Conservation (phyloP, 805 yeast genomes). For the Jamesozyma gamospora region DNA sequence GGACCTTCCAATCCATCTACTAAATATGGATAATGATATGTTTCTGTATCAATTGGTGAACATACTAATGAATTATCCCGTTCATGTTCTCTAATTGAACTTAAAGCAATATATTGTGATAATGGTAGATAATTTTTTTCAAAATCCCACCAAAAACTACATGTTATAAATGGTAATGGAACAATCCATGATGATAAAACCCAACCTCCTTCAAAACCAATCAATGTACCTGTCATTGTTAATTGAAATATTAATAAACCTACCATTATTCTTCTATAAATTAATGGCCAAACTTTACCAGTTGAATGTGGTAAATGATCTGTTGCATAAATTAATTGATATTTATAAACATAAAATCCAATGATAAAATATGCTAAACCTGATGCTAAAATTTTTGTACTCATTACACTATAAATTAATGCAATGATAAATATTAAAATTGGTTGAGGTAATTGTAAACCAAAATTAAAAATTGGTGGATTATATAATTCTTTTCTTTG, state of each 20-base stretch:
- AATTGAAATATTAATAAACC: constrained; percentile 80
- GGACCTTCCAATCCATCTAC: constrained; percentile 74
- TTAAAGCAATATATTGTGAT: constrained; percentile 73
- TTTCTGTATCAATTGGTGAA: constrained; percentile 29
- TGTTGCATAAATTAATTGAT: constrained; percentile 80
- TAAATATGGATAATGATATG: constrained; percentile 70
- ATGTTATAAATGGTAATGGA: constrained; percentile 67
- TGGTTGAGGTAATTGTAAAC: constrained; percentile 86
- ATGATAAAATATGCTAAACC: constrained; percentile 75
- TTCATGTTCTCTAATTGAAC: constrained; percentile 55
- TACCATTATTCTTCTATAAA: constrained; percentile 68
- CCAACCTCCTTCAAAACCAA: constrained; percentile 68
- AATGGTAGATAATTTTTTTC: constrained; percentile 74
- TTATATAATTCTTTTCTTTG: constrained; percentile 65
- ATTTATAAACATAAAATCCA: constrained; percentile 85
- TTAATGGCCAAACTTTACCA: constrained; percentile 91
- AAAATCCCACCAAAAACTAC: constrained; percentile 65
- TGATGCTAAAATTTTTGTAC: constrained; percentile 75
- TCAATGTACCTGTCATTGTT: constrained; percentile 87
- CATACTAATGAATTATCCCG: constrained; percentile 19
- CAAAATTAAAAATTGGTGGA: constrained; percentile 90
- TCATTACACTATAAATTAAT: constrained; percentile 77
- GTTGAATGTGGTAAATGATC: constrained; percentile 96
- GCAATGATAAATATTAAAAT: constrained; percentile 76
- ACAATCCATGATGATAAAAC: constrained; percentile 57